Conservation (phyloP, 768 basidiomycete genomes). For the Rhodotorula babjevae region DNA sequence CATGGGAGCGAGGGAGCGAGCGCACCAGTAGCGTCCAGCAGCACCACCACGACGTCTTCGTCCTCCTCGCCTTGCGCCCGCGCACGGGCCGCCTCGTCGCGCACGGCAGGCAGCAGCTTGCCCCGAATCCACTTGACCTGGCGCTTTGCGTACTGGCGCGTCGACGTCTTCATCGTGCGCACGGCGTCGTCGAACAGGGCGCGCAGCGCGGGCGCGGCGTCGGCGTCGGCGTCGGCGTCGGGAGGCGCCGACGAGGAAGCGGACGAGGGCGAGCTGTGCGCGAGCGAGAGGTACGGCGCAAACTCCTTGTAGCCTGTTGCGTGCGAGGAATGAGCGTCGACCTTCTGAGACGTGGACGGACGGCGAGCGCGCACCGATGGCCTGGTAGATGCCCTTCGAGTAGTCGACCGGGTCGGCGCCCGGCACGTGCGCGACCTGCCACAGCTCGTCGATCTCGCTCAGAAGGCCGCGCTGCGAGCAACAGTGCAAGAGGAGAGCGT, state of each 20-base stretch:
- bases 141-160: constrained; percentile 81
- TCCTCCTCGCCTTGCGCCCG: constrained; percentile 9
- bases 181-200: constrained; percentile 56
- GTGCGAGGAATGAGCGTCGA: neutral
- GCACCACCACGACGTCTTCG: constrained; percentile 46
- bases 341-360: neutral
- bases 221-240: neutral
- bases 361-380: constrained; percentile 62
- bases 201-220: neutral
- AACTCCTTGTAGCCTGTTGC: constrained; percentile 86
- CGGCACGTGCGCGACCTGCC: constrained; percentile 33
- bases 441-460: constrained; percentile 60
- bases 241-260: neutral
- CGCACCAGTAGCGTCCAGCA: constrained; percentile 49
- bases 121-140: constrained; percentile 90
- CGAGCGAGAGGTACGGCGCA: constrained; percentile 54
- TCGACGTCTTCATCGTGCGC: constrained; percentile 77
- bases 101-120: constrained; percentile 65
- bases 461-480: constrained; percentile 65
- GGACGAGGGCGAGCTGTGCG: constrained; percentile 2
- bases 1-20: neutral
- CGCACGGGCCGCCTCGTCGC: neutral
- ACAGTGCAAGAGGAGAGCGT: neutral
- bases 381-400: constrained; percentile 84
- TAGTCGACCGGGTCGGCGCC: constrained; percentile 54